Percentiles rank a stretch among this genome's conserved stretches.
Evolutionary conservation across 306 rosid genomes (phyloP).

Genomic region (Prunus dulcis): DNA sequence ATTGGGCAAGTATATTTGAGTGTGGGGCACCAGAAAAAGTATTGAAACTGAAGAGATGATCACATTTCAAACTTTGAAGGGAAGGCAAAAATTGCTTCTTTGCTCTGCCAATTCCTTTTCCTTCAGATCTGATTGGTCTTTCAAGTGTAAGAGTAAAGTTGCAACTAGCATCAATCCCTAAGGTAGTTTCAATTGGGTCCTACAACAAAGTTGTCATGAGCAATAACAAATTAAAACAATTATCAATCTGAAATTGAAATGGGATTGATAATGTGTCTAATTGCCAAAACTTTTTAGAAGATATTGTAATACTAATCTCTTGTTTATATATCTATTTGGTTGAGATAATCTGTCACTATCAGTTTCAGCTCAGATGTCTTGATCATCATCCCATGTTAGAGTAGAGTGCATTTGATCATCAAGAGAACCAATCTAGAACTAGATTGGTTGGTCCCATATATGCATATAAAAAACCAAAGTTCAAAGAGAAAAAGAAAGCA

Average conservation of each 20-base stretch:
- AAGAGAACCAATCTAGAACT: neutral
- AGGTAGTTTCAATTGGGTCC: constrained; percentile 17
- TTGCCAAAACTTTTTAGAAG: neutral
- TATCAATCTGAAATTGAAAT: neutral
- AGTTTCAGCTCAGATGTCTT: constrained; percentile 14
- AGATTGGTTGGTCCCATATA: neutral
- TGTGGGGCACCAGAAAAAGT: constrained; percentile 32
- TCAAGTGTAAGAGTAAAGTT: constrained; percentile 46
- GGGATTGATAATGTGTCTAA: neutral
- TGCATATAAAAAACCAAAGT: neutral
- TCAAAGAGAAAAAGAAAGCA: neutral
- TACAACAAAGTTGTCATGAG: neutral
- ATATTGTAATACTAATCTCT: neutral
- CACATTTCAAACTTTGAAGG: constrained; percentile 66
- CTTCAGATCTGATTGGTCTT: neutral
- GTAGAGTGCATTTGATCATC: constrained; percentile 6
- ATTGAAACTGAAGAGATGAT: constrained; percentile 39
- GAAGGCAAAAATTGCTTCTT: constrained; percentile 39
- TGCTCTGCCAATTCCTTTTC: constrained; percentile 17
- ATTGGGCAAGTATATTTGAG: neutral
- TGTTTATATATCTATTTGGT: neutral
- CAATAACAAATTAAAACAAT: neutral
- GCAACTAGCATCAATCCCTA: constrained; percentile 21
- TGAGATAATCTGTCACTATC: neutral
- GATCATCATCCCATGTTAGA: neutral